Evolutionary conservation across 352 stramenopile genomes (phyloP).

Genomic region (Blastocystis sp.): DNA sequence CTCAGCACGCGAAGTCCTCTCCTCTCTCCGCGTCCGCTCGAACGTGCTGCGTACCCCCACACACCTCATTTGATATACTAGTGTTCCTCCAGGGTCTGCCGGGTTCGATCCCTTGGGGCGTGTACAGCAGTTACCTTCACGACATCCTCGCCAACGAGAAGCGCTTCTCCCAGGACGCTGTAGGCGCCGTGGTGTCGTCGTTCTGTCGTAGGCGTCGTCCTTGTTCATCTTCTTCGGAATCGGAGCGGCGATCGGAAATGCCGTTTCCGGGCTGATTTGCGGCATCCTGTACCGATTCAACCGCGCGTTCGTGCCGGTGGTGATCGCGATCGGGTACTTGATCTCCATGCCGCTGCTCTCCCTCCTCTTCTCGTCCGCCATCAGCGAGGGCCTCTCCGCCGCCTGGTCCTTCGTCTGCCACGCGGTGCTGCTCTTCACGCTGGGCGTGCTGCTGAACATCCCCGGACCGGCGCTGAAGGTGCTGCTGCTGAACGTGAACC

Average conservation of each 20-base stretch:
- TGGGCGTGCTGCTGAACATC: background rate
- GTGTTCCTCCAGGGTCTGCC: background rate
- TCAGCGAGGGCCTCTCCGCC: background rate
- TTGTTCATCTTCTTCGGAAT: background rate
- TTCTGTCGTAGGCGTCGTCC: background rate
- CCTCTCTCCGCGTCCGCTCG: background rate
- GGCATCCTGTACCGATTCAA: background rate
- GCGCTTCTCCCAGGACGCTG: background rate
- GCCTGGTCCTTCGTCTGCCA: background rate
- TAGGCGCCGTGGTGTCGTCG: background rate
- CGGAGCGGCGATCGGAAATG: background rate
- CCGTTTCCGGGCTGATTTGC: background rate
- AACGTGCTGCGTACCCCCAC: background rate
- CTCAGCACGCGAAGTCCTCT: background rate
- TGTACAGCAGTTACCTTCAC: background rate
- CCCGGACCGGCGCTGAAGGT: background rate
- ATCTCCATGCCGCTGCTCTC: background rate
- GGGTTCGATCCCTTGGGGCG: background rate
- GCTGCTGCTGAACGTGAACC: background rate
- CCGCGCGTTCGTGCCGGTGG: background rate
- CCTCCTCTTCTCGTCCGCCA: background rate
- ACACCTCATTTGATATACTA: background rate
- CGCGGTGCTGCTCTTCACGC: background rate
- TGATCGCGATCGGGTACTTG: background rate
- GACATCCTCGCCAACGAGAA: background rate